A percentile compares a stretch with the other conserved stretches of the same genome.
Conservation (phyloP, 2,329 filamentous ascomycete genomes). For the Orbilia blumenaviensis region DNA sequence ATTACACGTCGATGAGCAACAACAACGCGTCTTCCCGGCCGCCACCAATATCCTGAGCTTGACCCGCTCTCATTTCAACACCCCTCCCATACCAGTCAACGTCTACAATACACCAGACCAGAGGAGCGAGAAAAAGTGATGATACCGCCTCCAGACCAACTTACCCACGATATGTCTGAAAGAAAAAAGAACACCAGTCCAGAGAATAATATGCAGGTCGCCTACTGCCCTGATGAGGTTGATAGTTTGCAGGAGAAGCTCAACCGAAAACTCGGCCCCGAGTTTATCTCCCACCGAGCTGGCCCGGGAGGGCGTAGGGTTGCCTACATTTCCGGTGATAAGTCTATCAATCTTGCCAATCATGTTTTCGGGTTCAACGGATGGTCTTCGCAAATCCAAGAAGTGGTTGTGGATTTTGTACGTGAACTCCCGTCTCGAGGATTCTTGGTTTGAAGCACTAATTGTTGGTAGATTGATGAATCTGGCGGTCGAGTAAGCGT, state of each 20-base stretch:
- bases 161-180: background rate
- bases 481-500: conserved; percentile 79
- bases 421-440: conserved; percentile 55
- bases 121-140: background rate
- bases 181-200: background rate
- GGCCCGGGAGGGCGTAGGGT: conserved; percentile 86
- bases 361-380: conserved; percentile 97
- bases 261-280: conserved; percentile 92
- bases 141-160: conserved; percentile 9
- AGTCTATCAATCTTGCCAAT: conserved; percentile 93
- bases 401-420: conserved; percentile 92
- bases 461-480: conserved; percentile 74
- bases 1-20: conserved; percentile 41
- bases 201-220: conserved; percentile 7
- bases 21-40: conserved; percentile 47
- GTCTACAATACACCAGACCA: background rate
- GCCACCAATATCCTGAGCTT: background rate
- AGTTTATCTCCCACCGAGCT: conserved; percentile 88
- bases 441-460: background rate
- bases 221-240: conserved; percentile 90
- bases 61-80: background rate
- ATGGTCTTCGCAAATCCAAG: conserved; percentile 95
- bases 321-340: conserved; percentile 94
- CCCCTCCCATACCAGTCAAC: background rate
- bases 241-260: conserved; percentile 85